These are phyloP conservation scores for Plectosphaerella plurivora DNA, from an alignment of 2,329 filamentous ascomycete genomes.

Conservation along the genomic window DNA sequence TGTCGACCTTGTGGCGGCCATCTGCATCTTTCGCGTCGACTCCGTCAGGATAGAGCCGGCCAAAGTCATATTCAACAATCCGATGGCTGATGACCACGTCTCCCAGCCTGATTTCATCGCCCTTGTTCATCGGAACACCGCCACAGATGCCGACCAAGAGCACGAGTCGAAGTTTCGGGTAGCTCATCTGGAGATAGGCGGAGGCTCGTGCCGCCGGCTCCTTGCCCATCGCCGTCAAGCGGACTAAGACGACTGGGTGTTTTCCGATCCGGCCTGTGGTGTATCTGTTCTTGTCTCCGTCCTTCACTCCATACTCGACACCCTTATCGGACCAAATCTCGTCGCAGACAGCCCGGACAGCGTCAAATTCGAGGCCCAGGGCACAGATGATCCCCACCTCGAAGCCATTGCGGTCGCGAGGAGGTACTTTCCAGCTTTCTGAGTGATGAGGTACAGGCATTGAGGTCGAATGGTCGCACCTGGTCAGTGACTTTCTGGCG, in stretches of 20 bases:
- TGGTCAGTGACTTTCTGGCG: no score
- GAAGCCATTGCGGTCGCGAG: neutral
- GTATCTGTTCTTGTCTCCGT: conserved; percentile 23
- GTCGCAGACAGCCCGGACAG: conserved; percentile 14
- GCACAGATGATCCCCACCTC: neutral
- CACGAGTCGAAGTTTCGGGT: conserved; percentile 12
- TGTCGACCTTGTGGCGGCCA: conserved; percentile 9
- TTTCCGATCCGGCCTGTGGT: conserved; percentile 15
- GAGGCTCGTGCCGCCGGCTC: conserved; percentile 14
- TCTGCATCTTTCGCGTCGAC: conserved; percentile 18
- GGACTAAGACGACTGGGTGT: conserved; percentile 22
- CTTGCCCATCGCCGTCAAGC: conserved; percentile 23
- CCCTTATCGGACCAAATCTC: conserved; percentile 10
- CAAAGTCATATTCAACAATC: conserved; percentile 24
- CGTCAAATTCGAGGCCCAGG: conserved; percentile 13
- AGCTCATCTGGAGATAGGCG: conserved; percentile 8
- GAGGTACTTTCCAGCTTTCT: no score
- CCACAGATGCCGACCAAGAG: conserved; percentile 23
- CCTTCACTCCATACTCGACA: conserved; percentile 14
- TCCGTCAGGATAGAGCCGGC: conserved; percentile 12
- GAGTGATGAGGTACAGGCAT: no score
- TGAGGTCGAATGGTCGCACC: no score
- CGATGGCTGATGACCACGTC: conserved; percentile 22
- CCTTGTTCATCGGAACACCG: conserved; percentile 8
- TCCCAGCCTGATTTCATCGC: conserved; percentile 16